Conservation (phyloP, 1,284 basidiomycete genomes). For the Lentinus polychrous region DNA sequence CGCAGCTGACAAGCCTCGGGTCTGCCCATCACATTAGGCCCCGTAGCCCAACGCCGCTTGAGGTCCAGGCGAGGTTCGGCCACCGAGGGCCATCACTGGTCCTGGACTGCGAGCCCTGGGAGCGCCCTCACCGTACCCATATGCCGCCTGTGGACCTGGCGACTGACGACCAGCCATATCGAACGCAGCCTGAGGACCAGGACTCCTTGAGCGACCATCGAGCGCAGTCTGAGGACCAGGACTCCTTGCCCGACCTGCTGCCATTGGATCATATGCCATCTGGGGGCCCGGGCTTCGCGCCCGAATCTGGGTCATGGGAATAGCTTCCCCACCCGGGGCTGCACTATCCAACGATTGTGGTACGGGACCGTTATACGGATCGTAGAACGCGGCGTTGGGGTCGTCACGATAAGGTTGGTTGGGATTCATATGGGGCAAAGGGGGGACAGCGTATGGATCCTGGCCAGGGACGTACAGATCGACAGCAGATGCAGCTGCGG, state of each 20-base stretch:
- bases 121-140: constrained; percentile 17
- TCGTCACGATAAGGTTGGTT: constrained; percentile 68
- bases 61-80: constrained; percentile 40
- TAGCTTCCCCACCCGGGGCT: constrained; percentile 41
- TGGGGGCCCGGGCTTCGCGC: constrained; percentile 38
- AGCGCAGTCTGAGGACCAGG: constrained; percentile 31
- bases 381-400: constrained; percentile 56
- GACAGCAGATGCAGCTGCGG: constrained; percentile 42
- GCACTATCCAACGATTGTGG: constrained; percentile 48
- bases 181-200: constrained; percentile 13
- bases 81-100: constrained; percentile 26
- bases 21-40: constrained; percentile 8
- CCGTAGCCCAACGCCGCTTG: constrained; percentile 37
- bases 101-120: constrained; percentile 24
- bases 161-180: constrained; percentile 16
- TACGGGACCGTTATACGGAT: constrained; percentile 65
- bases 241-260: constrained; percentile 29
- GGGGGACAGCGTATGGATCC: constrained; percentile 77
- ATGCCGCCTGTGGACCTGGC: constrained; percentile 30
- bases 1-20: constrained; percentile 18
- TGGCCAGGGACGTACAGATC: constrained; percentile 28
- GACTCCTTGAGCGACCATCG: constrained; percentile 7
- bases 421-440: constrained; percentile 76
- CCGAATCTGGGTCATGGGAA: constrained; percentile 72
- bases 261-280: constrained; percentile 14